Base-by-base conservation (phyloP, 352 stramenopile species). In the Phytopythium chamaehyphon region DNA sequence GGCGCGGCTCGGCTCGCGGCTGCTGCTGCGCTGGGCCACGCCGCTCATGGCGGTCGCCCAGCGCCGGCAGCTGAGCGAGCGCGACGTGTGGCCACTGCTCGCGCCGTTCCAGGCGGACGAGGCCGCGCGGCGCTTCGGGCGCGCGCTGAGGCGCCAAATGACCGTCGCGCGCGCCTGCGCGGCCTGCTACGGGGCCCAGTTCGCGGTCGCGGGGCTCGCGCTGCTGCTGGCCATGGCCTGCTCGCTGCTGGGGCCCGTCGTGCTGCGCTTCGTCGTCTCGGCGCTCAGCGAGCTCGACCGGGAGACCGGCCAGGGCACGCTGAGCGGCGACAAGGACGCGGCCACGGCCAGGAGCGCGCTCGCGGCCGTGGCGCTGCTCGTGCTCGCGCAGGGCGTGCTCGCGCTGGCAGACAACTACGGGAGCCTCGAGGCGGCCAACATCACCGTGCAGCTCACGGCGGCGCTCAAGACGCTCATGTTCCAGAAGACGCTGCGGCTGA, bases 391-490 rank as follows among this genome's bases (percentile, higher is more conserved):
- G 1, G 64, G 80, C 45, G 59, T 85, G 15, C n/a, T 86, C 19
- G 73, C 75, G 21, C 42, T 89, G 11, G 47, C 69, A 10, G 72
- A 85, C 38, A 76, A 63, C 23, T 75, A 75, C 50, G 71, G 59
- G 3, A 73, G 65, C 18, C 75, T 82, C 23, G 59, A 59, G 16
- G 76, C 64, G 14, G 69, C 86, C 40, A 47, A 70, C 0, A 71
- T 87, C 35, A 70, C 73, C 19, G 73, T 87, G 56, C 59, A 86
- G 52, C 70, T 87, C 37, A 61, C 71, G 6, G 71, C 51, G 12
- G 61, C 58, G 2, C 44, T 89, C 46, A 83, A 86, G 63, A 66
- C 63, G 21, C 37, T 83, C 21, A 43, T 89, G 22, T 86, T 76
- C 62, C 52, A 47, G 23, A 86, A 87, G 55, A 76, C 69, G 16